Percentiles rank a stretch among this genome's conserved stretches.
phyloP scores from a whole-genome alignment of 192 early-diverging fungal genomes.

The Pilobolus umbonatus region DNA sequence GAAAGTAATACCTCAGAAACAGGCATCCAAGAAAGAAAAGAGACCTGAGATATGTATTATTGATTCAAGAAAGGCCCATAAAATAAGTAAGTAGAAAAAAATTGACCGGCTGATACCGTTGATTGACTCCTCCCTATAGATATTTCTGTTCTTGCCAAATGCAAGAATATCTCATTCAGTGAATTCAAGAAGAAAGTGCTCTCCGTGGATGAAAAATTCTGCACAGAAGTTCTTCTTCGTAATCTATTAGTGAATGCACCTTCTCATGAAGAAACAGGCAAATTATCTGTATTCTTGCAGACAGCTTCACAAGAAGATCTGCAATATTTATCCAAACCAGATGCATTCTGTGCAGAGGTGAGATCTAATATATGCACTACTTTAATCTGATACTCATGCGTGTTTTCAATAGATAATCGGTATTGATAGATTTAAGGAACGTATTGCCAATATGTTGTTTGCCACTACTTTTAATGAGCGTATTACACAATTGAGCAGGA shows the following conservation, averaged over 20 bases:
- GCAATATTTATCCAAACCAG: conserved; percentile 57
- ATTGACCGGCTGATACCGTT: too few relatives aligned
- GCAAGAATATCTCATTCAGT: conserved; percentile 61
- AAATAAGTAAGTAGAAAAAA: conserved; percentile 38
- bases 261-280: conserved; percentile 69
- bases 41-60: conserved; percentile 66
- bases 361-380: not conserved
- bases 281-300: conserved; percentile 62
- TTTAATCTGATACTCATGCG: not conserved
- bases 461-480: conserved; percentile 64
- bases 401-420: conserved; percentile 74
- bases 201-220: conserved; percentile 61
- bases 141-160: conserved; percentile 38
- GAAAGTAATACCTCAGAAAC: conserved; percentile 20
- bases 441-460: conserved; percentile 64
- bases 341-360: conserved; percentile 69
- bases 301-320: conserved; percentile 57
- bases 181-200: conserved; percentile 66
- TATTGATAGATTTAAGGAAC: conserved; percentile 72
- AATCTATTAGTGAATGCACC: conserved; percentile 66
- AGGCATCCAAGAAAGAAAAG: conserved; percentile 42
- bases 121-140: conserved; percentile 12
- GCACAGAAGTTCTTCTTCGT: conserved; percentile 60
- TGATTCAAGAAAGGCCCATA: conserved; percentile 66
- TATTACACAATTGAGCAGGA: conserved; percentile 54